phyloP scores from a whole-genome alignment of 495 filamentous ascomycete genomes.

The Immersiella caudata region DNA sequence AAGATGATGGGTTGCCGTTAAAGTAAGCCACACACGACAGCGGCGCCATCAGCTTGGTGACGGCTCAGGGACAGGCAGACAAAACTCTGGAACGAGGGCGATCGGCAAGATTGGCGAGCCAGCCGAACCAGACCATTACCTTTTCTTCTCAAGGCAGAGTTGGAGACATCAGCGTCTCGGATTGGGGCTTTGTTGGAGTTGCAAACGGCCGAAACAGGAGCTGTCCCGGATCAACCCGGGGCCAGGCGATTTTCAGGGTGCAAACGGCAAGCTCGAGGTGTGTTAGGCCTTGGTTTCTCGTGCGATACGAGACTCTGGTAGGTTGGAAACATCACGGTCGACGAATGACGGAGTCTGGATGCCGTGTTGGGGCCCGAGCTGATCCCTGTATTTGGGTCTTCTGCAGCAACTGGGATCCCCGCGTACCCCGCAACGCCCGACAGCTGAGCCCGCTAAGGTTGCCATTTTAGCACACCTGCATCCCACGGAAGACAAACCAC shows the following conservation, averaged over 20 bases:
- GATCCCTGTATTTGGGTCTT: not conserved
- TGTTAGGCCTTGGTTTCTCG: not conserved
- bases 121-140: not conserved
- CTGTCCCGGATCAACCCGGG: not conserved
- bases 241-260: not conserved
- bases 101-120: not conserved
- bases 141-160: not conserved
- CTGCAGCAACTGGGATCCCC: not conserved
- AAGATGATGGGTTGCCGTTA: not conserved
- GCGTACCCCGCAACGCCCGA: not conserved
- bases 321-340: not conserved
- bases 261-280: not conserved
- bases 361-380: not conserved
- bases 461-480: not conserved
- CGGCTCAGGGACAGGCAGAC: not conserved
- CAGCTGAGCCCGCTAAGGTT: not conserved
- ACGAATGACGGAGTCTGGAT: not conserved
- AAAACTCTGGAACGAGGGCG: not conserved
- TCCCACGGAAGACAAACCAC: not conserved
- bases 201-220: not conserved
- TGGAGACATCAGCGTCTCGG: not conserved
- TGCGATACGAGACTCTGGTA: not conserved
- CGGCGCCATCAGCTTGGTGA: not conserved
- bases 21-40: slow-evolving; percentile 4
- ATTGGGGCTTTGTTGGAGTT: not conserved